Evolutionary conservation across 208 protist species (phyloP).

Genomic region (Leishmania lainsoni): DNA sequence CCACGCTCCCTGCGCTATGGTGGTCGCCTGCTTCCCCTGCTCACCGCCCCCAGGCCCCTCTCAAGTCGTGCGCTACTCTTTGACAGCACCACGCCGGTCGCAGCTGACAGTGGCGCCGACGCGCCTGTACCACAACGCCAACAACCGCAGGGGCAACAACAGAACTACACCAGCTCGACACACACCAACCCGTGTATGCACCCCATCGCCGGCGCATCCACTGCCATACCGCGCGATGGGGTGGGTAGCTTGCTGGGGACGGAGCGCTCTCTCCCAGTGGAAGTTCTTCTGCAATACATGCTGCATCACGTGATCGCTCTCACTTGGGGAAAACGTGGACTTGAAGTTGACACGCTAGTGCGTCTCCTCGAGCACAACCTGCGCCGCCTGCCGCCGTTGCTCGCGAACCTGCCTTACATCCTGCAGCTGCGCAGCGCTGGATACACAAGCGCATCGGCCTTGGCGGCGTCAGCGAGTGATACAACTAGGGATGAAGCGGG

Average conservation of each 20-base stretch:
- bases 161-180: not conserved
- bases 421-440: slow-evolving; percentile 36
- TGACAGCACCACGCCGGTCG: slow-evolving; percentile 22
- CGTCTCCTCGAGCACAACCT: slow-evolving; percentile 79
- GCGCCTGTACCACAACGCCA: not conserved
- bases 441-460: slow-evolving; percentile 35
- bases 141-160: not conserved
- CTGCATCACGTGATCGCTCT: slow-evolving; percentile 73
- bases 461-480: slow-evolving; percentile 3
- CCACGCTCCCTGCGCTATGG: slow-evolving; percentile 33
- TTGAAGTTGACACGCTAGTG: slow-evolving; percentile 66
- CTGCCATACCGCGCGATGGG: slow-evolving; percentile 1
- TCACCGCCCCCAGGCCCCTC: slow-evolving; percentile 20
- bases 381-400: slow-evolving; percentile 64
- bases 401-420: slow-evolving; percentile 54
- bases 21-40: slow-evolving; percentile 24
- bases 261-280: slow-evolving; percentile 51
- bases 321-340: slow-evolving; percentile 62
- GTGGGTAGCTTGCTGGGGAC: slow-evolving; percentile 13
- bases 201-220: not conserved
- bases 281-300: slow-evolving; percentile 74
- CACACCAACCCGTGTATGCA: slow-evolving; percentile 4
- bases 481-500: not conserved
- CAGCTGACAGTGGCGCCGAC: not conserved
- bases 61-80: slow-evolving; percentile 22